These are phyloP conservation scores for Evernia prunastri DNA, from an alignment of 495 filamentous ascomycete genomes.

Conservation along the genomic window DNA sequence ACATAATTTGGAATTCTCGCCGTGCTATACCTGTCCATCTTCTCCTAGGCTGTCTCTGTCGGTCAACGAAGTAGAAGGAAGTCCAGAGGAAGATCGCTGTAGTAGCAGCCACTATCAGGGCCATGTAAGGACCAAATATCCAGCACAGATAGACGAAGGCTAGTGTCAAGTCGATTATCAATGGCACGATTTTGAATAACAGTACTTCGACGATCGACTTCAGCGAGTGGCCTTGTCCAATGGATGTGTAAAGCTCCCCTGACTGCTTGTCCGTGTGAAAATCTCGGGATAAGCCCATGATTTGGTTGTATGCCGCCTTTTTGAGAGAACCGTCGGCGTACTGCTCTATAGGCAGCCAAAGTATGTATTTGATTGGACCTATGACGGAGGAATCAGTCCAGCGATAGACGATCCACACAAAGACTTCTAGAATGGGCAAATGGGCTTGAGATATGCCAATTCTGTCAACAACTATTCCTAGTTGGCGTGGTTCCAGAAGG, in stretches of 20 bases:
- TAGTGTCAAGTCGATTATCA: constrained; percentile 63
- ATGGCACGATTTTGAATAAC: constrained; percentile 60
- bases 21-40: constrained; percentile 15
- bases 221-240: constrained; percentile 58
- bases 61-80: constrained; percentile 46
- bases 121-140: constrained; percentile 68
- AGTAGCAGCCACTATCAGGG: constrained; percentile 58
- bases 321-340: constrained; percentile 56
- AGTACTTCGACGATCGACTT: constrained; percentile 59
- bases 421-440: constrained; percentile 49
- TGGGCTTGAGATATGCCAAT: constrained; percentile 22
- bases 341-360: constrained; percentile 63
- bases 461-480: constrained; percentile 56
- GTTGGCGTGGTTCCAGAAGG: constrained; percentile 59
- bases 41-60: constrained; percentile 28
- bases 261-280: constrained; percentile 71
- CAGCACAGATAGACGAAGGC: constrained; percentile 61
- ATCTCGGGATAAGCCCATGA: constrained; percentile 72
- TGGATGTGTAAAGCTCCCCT: constrained; percentile 61
- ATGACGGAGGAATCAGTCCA: constrained; percentile 49
- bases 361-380: constrained; percentile 46
- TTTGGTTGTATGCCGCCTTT: constrained; percentile 62
- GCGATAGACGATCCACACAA: constrained; percentile 48
- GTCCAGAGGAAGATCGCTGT: constrained; percentile 57
- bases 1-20: constrained; percentile 53